Base-by-base conservation (phyloP, 1,284 basidiomycete genomes). In the Melanopsichium pennsylvanicum region DNA sequence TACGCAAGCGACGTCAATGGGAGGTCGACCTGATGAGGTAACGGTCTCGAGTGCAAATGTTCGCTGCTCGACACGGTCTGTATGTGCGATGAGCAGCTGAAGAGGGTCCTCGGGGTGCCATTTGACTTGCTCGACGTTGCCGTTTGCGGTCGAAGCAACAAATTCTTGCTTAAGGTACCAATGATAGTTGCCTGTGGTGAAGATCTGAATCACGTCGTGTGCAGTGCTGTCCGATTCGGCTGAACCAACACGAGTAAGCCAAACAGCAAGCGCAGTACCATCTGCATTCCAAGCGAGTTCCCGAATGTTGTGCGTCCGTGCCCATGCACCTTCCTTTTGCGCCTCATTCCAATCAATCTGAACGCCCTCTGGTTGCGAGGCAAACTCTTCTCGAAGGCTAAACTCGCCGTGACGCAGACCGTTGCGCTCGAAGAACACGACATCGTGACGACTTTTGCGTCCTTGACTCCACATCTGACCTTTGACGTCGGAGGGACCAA, bases 401-500 rank as follows among this genome's bases (percentile, higher is more conserved):
- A 97, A 97, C 43, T 96, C 93, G 10, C 93, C 92, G 75, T 96
- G 90, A 48, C 93, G 84, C 56, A 98, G 82, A 0, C 95, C 96
- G 81, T 98, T 98, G 68, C 92, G 85, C 83, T 98, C 95, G 67
- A 97, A 93, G 82, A 98, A 97, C 0, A 97, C 88, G 1, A 98
- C 84, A 72, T 96, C 92, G 77, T 95, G 90, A 46, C 89, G 85
- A 0, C 81, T 83, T 27, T 81, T 40, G 8, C 74, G 51, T 3
- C 77, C 77, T 8, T 66, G 59, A 26, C 67, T 66, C 68, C 66
- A 77, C 46, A 50, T 57, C 25, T 55, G 51, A 4, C 61, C 69
- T 34, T 86, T 84, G 2, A 63, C 25, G 4, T 88, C 89, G 11
- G 81, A 80, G 34, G 88, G 87, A 0, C 91, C 90, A 72, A 92